These are phyloP conservation scores for Viridothelium virens DNA, from an alignment of 495 filamentous ascomycete genomes.

Conservation along the genomic window DNA sequence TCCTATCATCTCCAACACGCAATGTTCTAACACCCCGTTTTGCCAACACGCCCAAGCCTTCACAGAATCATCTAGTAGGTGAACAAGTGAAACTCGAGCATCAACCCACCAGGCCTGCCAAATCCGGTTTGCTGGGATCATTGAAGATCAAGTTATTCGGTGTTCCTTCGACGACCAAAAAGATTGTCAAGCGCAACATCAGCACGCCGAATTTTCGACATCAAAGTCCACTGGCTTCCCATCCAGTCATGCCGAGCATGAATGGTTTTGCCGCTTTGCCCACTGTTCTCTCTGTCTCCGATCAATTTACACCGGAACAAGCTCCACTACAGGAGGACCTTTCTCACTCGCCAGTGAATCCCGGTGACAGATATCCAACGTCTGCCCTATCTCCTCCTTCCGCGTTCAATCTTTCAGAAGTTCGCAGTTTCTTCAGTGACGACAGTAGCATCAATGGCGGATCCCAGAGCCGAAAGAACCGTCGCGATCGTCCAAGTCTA, in stretches of 20 bases:
- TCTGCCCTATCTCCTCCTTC: conserved; percentile 29
- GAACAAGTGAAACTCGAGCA: neutral
- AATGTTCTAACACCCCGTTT: conserved; percentile 15
- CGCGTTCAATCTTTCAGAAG: conserved; percentile 30
- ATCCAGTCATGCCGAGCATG: conserved; percentile 5
- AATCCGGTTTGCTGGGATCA: neutral
- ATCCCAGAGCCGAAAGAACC: neutral
- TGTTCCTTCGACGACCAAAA: conserved; percentile 5
- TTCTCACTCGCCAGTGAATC: conserved; percentile 22
- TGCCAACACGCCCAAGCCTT: neutral
- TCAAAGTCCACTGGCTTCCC: conserved; percentile 2
- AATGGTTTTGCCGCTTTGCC: conserved; percentile 5
- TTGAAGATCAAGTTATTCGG: conserved; percentile 2
- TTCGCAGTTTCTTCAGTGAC: conserved; percentile 38
- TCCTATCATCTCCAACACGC: conserved; percentile 23
- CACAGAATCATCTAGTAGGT: neutral
- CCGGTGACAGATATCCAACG: conserved; percentile 36
- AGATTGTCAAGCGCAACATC: conserved; percentile 5
- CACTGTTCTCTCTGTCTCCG: conserved; percentile 7
- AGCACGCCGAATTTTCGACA: conserved; percentile 8
- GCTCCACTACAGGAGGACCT: neutral
- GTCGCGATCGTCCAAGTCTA: conserved; percentile 6
- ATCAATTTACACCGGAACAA: neutral
- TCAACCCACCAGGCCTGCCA: neutral
- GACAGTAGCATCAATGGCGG: conserved; percentile 26